phyloP scores from a whole-genome alignment of 805 yeast species.

The Kuraishia piskuri region DNA sequence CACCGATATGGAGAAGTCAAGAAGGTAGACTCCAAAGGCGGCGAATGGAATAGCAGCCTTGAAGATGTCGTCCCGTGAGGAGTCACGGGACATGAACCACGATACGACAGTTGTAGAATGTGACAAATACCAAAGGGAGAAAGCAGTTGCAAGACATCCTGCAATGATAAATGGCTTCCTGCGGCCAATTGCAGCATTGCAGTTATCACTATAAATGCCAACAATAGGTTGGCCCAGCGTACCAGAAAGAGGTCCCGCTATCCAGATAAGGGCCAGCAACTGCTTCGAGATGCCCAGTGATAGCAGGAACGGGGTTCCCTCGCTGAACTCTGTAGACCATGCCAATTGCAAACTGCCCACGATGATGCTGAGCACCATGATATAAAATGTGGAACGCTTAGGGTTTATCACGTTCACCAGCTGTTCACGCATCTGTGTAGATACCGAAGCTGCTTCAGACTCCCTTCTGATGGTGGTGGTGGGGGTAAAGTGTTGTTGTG shows the following conservation, averaged over 20 bases:
- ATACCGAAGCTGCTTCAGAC: background rate
- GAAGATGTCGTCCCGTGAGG: conserved; percentile 17
- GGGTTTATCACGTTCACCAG: conserved; percentile 26
- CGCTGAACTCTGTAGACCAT: conserved; percentile 60
- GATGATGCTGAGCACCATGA: conserved; percentile 35
- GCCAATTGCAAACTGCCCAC: conserved; percentile 56
- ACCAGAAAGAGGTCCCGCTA: conserved; percentile 61
- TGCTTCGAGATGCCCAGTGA: conserved; percentile 55
- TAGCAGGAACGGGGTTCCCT: conserved; percentile 53
- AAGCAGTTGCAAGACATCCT: conserved; percentile 40
- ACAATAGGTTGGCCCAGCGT: conserved; percentile 57
- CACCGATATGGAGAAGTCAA: conserved; percentile 49
- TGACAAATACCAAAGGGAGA: conserved; percentile 35
- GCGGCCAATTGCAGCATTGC: conserved; percentile 36
- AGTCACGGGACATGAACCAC: conserved; percentile 17
- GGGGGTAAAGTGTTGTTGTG: too few relatives aligned
- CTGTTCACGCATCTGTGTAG: conserved; percentile 2
- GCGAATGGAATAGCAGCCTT: conserved; percentile 38
- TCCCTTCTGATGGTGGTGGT: background rate
- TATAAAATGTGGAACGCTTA: conserved; percentile 32
- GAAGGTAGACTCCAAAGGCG: conserved; percentile 38
- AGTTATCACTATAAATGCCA: conserved; percentile 49
- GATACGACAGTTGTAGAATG: conserved; percentile 34
- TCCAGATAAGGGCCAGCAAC: conserved; percentile 49
- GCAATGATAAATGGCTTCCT: conserved; percentile 48